These are phyloP conservation scores for Aquilaria sinensis DNA, from an alignment of 345 rosid species.

Conservation along the genomic window DNA sequence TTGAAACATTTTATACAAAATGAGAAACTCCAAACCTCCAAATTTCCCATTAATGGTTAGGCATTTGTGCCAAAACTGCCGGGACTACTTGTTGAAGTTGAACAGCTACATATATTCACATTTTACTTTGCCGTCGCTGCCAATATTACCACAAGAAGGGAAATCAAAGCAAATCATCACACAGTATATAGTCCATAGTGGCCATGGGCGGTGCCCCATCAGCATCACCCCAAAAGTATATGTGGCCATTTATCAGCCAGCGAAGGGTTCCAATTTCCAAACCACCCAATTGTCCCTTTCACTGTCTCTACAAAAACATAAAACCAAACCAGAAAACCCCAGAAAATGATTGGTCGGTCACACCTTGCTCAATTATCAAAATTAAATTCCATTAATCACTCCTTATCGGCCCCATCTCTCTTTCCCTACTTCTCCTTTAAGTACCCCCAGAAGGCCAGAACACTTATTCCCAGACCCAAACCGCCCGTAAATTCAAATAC, in stretches of 20 bases:
- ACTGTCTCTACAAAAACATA: not conserved
- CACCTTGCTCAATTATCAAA: conserved; percentile 1
- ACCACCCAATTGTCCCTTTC: conserved; percentile 9
- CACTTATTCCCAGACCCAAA: not conserved
- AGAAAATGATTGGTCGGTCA: conserved; percentile 29
- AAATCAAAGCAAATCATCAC: not conserved
- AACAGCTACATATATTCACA: no score
- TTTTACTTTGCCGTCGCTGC: no score
- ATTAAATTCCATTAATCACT: conserved; percentile 18
- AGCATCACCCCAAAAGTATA: conserved; percentile 2
- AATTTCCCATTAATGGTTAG: no score
- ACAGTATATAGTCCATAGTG: not conserved
- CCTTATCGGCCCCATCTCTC: not conserved
- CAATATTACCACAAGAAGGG: not conserved
- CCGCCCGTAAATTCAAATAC: not conserved
- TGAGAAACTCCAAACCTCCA: no score
- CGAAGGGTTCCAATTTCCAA: not conserved
- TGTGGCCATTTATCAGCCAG: conserved; percentile 24
- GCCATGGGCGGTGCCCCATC: conserved; percentile 28
- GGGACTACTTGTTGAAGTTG: not conserved
- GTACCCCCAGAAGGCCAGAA: not conserved
- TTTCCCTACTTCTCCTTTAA: conserved; percentile 15
- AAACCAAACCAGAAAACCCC: not conserved
- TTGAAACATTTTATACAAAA: no score
- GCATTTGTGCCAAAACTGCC: not conserved